Evolutionary conservation across 257 asterid species (phyloP), one percentile per base, ranked within the genome.

Genomic region (Solanum raphanifolium): DNA sequence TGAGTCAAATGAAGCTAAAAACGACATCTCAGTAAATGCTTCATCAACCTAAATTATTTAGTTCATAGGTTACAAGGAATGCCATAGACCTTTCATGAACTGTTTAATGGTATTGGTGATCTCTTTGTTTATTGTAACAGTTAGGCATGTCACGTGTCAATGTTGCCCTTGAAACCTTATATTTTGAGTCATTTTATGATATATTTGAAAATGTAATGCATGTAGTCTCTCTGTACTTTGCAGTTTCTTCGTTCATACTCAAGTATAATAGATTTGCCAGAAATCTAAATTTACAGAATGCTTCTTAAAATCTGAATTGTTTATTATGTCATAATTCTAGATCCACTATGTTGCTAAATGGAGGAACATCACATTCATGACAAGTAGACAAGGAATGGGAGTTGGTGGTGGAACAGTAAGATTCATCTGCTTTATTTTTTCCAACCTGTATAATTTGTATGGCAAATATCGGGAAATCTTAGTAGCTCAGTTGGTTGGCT

Each of bases 301-400:
- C 84, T 43, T 46, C 35, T 73, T 86, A 34, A 52, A 73, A 13
- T 86, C 46, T 86, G 69, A 60, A 25, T 27, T 55, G 52, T 86
- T 55, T 55, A 65, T 75, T 72, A 35, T 86, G 83, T 75, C 84
- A 27, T 58, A 75, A 76, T 81, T 90, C 82, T 89, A 97, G 99
- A 93, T 97, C 39, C 99, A 97, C 89, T 97, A 97, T n/a, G 99
- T 97, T 12, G 98, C 99, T 83, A 95, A 95, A 93, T 97, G 98
- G 98, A 95, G 89, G 93, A 93, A 94, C 90, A 90, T 95, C 85
- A 95, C 99, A 21, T 95, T 95, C 90, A 95, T 95, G 98, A 97
- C 98, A 60, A 95, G 98, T 86, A 90, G 98, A 90, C 98, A 97
- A 91, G 99, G 98, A 87, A 89, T 95, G 52, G 98, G 98, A 68